These are phyloP conservation scores for Sideroxylon spinosum DNA, from an alignment of 179 eudicot genomes.

Conservation along the genomic window DNA sequence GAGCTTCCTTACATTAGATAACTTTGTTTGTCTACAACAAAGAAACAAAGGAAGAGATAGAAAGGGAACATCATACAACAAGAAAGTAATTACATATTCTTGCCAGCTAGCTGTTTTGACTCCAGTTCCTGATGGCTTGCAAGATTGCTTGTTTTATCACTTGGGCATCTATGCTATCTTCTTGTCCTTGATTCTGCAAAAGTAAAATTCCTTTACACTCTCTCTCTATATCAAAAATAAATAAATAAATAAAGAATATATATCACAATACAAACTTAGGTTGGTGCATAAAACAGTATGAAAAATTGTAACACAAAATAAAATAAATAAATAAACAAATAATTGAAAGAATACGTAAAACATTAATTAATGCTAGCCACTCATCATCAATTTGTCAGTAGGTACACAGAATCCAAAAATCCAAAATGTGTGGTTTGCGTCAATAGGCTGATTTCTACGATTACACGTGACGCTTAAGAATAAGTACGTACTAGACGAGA, in stretches of 20 bases:
- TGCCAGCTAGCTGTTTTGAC: not conserved
- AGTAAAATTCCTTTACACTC: not conserved
- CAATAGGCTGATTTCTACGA: not conserved
- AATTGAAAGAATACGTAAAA: not conserved
- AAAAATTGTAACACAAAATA: not conserved
- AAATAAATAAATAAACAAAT: not conserved
- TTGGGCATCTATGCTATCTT: constrained; percentile 35
- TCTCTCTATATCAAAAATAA: no score
- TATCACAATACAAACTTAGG: not conserved
- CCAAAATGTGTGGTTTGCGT: constrained; percentile 15
- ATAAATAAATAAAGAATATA: not conserved
- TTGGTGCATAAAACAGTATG: not conserved
- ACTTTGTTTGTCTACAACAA: not conserved
- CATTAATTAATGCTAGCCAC: not conserved
- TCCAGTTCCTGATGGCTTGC: constrained; percentile 39
- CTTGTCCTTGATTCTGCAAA: constrained; percentile 32
- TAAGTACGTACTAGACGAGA: no score
- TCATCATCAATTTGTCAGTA: constrained; percentile 1
- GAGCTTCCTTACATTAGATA: not conserved
- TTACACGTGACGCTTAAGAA: constrained; percentile 1
- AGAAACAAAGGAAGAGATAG: not conserved
- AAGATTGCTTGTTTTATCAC: constrained; percentile 32
- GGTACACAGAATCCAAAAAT: constrained; percentile 5
- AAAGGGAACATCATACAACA: not conserved
- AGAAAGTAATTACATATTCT: not conserved